These are phyloP conservation scores for Nephelium lappaceum DNA, from an alignment of 345 rosid species.

Conservation along the genomic window DNA sequence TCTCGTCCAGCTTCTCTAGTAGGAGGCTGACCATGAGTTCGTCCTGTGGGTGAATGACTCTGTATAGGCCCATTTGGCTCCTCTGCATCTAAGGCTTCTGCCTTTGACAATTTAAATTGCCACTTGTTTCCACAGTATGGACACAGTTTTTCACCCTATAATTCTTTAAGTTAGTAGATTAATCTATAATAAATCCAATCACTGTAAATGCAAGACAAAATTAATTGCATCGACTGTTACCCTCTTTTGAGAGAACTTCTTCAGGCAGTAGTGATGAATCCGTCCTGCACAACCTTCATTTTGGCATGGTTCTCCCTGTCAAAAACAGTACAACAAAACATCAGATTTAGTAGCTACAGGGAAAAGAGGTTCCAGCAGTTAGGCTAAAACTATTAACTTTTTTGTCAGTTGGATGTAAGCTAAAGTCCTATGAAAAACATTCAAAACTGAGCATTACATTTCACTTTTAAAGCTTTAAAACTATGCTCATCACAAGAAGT, in stretches of 20 bases:
- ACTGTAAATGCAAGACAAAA: not conserved
- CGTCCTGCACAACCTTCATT: conserved; percentile 62
- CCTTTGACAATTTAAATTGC: conserved; percentile 42
- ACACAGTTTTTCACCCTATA: conserved; percentile 61
- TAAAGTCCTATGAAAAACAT: not conserved
- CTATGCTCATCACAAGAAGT: not conserved
- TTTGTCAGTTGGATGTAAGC: not conserved
- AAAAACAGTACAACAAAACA: conserved; percentile 11
- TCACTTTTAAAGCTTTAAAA: not conserved
- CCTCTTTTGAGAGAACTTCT: conserved; percentile 49
- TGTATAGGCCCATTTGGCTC: conserved; percentile 22
- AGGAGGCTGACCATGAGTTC: conserved; percentile 15
- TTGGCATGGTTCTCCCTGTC: conserved; percentile 76
- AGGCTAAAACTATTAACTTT: not conserved
- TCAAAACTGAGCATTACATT: not conserved
- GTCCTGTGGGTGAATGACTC: conserved; percentile 33
- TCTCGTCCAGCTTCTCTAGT: conserved; percentile 22
- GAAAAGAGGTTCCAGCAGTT: not conserved
- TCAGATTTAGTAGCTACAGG: not conserved
- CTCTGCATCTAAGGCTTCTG: conserved; percentile 53
- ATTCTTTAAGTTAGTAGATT: conserved; percentile 13
- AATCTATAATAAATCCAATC: not conserved
- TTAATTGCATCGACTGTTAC: conserved; percentile 32
- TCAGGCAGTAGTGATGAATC: conserved; percentile 82
- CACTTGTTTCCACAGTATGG: conserved; percentile 68